Evolutionary conservation across 306 rosid species (phyloP).

Genomic region (Morella rubra): DNA sequence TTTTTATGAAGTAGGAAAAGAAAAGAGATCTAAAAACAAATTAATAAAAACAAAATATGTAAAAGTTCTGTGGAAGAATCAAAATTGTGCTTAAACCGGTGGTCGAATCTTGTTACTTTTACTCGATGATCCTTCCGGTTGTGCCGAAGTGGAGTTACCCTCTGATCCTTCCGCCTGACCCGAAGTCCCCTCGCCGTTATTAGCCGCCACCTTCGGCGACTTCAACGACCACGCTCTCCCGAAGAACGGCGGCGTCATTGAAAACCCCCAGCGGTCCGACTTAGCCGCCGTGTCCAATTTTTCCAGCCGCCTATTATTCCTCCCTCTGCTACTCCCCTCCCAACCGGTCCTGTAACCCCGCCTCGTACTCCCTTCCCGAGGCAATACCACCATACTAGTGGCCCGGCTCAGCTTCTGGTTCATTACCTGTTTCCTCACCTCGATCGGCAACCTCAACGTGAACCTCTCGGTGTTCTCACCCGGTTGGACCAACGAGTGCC

Average conservation of each 20-base stretch:
- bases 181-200: conserved; percentile 40
- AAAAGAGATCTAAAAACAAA: neutral
- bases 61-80: neutral
- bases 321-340: conserved; percentile 58
- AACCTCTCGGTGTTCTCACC: conserved; percentile 77
- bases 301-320: conserved; percentile 34
- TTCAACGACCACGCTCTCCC: conserved; percentile 56
- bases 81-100: conserved; percentile 33
- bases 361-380: conserved; percentile 53
- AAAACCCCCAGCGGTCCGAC: conserved; percentile 76
- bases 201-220: conserved; percentile 43
- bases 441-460: conserved; percentile 71
- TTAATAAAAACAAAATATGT: neutral
- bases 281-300: conserved; percentile 45
- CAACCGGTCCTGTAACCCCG: conserved; percentile 55
- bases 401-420: conserved; percentile 62
- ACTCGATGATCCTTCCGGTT: conserved; percentile 22
- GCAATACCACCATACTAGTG: conserved; percentile 59
- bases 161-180: conserved; percentile 19
- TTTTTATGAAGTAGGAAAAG: neutral
- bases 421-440: conserved; percentile 59
- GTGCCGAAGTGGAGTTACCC: conserved; percentile 36
- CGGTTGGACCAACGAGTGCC: conserved; percentile 71
- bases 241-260: conserved; percentile 59
- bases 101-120: conserved; percentile 31